Conservation (phyloP, 2,329 filamentous ascomycete genomes). For the Cytospora chrysosperma region DNA sequence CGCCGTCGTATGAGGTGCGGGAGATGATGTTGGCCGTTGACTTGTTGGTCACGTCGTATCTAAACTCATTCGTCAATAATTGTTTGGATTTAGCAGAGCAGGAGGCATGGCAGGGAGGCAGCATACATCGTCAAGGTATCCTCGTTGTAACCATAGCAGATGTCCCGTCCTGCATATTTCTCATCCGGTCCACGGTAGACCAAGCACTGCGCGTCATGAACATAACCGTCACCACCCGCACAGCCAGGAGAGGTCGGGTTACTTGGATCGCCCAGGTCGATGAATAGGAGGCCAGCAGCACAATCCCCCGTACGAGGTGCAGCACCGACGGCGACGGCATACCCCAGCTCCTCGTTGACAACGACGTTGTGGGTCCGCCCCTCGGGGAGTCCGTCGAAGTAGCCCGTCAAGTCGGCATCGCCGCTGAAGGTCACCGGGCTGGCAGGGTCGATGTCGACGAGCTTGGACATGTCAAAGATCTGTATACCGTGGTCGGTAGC, state of each 20-base stretch:
- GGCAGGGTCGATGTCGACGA: conserved; percentile 44
- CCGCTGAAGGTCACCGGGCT: conserved; percentile 37
- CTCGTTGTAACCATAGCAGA: conserved; percentile 57
- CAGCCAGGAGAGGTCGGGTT: conserved; percentile 56
- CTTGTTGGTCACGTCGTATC: conserved; percentile 53
- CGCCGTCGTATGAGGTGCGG: conserved; percentile 54
- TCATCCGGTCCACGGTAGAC: conserved; percentile 51
- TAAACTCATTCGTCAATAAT: conserved; percentile 23
- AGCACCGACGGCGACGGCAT: conserved; percentile 45
- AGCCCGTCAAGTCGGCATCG: conserved; percentile 36
- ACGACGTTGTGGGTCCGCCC: conserved; percentile 55
- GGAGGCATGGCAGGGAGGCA: not conserved
- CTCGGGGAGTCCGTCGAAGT: conserved; percentile 33
- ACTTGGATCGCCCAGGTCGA: conserved; percentile 53
- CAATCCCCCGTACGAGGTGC: conserved; percentile 43
- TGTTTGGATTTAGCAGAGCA: too few species aligned
- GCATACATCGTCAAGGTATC: conserved; percentile 47
- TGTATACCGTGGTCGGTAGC: conserved; percentile 55
- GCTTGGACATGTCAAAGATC: conserved; percentile 62
- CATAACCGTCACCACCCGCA: conserved; percentile 55
- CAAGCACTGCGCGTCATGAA: conserved; percentile 61
- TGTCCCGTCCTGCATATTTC: conserved; percentile 47
- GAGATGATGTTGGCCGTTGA: conserved; percentile 47
- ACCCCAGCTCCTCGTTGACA: conserved; percentile 47
- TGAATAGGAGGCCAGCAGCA: conserved; percentile 56